Conservation (phyloP, 139 green algal genomes). For the Tetraselmis chui region DNA sequence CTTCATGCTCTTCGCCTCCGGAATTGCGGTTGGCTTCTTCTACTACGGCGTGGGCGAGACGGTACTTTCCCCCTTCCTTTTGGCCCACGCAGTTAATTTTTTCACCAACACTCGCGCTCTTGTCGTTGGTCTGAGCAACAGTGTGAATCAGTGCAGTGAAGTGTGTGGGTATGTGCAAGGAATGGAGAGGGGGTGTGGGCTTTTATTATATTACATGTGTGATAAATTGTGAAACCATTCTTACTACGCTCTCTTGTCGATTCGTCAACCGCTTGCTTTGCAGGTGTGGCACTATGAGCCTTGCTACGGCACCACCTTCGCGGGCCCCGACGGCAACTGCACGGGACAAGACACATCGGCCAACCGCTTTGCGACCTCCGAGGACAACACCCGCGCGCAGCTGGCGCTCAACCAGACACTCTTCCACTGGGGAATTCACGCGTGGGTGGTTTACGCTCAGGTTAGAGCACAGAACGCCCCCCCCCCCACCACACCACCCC, state of each 20-base stretch:
- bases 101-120: too few species aligned
- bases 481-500: too few species aligned
- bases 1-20: background rate
- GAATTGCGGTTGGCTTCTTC: conserved; percentile 25
- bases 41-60: conserved; percentile 23
- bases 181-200: too few species aligned
- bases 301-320: conserved; percentile 4
- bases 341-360: background rate
- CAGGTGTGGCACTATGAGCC: conserved; percentile 26
- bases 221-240: too few species aligned
- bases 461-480: conserved; percentile 2
- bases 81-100: too few species aligned
- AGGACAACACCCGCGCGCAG: conserved; percentile 3
- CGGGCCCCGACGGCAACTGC: background rate
- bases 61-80: too few species aligned
- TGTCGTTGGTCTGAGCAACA: too few species aligned
- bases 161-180: too few species aligned
- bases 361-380: background rate
- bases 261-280: too few species aligned
- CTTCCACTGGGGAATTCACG: conserved; percentile 33
- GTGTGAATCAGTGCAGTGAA: too few species aligned
- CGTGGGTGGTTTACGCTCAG: conserved; percentile 18
- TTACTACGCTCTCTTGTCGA: too few species aligned
- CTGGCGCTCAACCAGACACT: conserved; percentile 20
- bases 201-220: too few species aligned